Evolutionary conservation across 2,329 filamentous ascomycete species (phyloP), one percentile per base, ranked within the genome.

Genomic region (Sarocladium strictum): DNA sequence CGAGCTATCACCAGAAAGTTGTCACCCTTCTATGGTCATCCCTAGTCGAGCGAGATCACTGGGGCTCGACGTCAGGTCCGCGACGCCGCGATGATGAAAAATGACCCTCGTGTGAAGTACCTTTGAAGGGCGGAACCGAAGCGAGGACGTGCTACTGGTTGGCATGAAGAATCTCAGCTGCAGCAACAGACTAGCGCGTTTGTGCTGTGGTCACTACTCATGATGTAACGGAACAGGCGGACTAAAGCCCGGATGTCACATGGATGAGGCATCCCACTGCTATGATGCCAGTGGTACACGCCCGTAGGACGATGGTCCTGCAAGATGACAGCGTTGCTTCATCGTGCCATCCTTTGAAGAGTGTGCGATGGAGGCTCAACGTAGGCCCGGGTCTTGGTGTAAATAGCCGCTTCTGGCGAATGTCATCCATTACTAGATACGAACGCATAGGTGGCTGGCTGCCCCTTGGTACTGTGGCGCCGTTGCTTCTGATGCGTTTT

Each of bases 151-250:
- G 7, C 17, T 11, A 33, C 27, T 51, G 47, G 47, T 29, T 51
- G 47, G 47, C 17, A 51, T 51, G 47, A 21, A 11, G 27, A 51
- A 23, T 51, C 15, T 51, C 27, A 51, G 47, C 27, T 51, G 47
- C 29, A 51, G 47, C 29, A 35, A 51, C 47, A 9, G 47, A 51
- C 29, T 51, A 51, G 47, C 47, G 47, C 27, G n/a, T 24, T n/a
- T 5, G 27, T 17, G n/a, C 47, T 35, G 47, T 23, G 27, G 47
- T 19, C 47, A 10, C 29, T 35, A 23, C 26, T 11, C 47, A 49
- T n/a, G 27, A 51, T 33, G 47, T 17, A 51, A 35, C n/a, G n/a
- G 27, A 21, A 27, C n/a, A 17, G 26, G 27, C 7, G 7, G 23
- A 10, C 15, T 15, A 3, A 19, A 49, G 11, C 3, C 19, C 11